These are phyloP conservation scores for Iodosphaeria phyllophila DNA, from an alignment of 2,329 filamentous ascomycete species.

Conservation along the genomic window DNA sequence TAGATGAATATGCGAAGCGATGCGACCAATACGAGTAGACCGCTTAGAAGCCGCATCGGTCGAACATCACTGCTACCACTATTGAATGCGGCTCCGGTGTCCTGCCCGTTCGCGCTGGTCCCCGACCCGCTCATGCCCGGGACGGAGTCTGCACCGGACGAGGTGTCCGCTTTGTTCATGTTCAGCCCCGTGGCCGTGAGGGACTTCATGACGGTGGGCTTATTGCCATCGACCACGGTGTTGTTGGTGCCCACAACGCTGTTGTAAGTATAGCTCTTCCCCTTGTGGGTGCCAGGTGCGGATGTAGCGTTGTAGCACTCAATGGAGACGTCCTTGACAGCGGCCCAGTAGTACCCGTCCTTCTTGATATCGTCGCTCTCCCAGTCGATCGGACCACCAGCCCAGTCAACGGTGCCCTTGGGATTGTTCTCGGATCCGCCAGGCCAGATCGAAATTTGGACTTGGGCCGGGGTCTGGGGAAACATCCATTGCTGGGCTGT, in stretches of 20 bases:
- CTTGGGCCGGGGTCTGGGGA: slow-evolving; percentile 78
- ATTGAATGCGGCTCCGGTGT: slow-evolving; percentile 6
- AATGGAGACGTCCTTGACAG: slow-evolving; percentile 58
- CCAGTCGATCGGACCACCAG: slow-evolving; percentile 84
- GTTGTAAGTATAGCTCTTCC: slow-evolving; percentile 61
- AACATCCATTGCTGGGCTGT: slow-evolving; percentile 68
- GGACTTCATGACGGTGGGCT: slow-evolving; percentile 58
- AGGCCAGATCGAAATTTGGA: slow-evolving; percentile 93
- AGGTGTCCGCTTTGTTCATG: slow-evolving; percentile 26
- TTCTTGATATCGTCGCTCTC: slow-evolving; percentile 59
- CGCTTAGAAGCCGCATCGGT: slow-evolving; percentile 3
- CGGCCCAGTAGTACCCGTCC: slow-evolving; percentile 77
- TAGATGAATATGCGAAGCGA: too few species aligned
- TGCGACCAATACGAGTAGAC: too few species aligned
- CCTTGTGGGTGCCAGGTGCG: slow-evolving; percentile 47
- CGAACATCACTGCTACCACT: slow-evolving; percentile 4
- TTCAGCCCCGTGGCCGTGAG: slow-evolving; percentile 68
- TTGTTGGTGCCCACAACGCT: slow-evolving; percentile 48
- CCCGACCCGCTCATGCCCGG: slow-evolving; percentile 14
- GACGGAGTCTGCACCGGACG: slow-evolving; percentile 14
- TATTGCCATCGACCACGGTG: slow-evolving; percentile 58
- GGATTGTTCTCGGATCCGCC: slow-evolving; percentile 66
- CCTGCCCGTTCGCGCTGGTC: slow-evolving; percentile 14
- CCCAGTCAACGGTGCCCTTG: slow-evolving; percentile 76
- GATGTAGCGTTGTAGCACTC: slow-evolving; percentile 57